Conservation (phyloP, 345 rosid species). For the Passiflora organensis region DNA sequence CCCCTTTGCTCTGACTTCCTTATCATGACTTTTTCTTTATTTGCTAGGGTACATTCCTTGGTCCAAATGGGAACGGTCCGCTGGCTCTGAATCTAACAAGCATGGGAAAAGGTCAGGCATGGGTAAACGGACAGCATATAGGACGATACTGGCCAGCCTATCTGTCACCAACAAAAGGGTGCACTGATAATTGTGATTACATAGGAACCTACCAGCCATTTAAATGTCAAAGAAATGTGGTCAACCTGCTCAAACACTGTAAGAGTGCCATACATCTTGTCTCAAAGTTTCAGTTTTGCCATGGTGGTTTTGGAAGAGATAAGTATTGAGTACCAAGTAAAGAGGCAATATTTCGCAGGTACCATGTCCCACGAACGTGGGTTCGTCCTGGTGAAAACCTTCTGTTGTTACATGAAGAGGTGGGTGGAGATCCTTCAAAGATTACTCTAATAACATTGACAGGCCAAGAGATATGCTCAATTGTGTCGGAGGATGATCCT, state of each 20-base stretch:
- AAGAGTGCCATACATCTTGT: constrained; percentile 13
- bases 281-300: background rate
- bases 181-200: constrained; percentile 46
- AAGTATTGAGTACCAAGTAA: too few species aligned
- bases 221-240: constrained; percentile 56
- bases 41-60: constrained; percentile 30
- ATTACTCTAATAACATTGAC: constrained; percentile 38
- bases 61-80: constrained; percentile 50
- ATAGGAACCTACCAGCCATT: constrained; percentile 42
- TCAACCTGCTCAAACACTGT: constrained; percentile 58
- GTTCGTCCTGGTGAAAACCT: constrained; percentile 45
- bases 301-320: too few species aligned
- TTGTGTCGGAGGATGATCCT: constrained; percentile 49
- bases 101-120: constrained; percentile 72
- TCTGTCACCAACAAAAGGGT: constrained; percentile 42
- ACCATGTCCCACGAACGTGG: constrained; percentile 58
- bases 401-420: constrained; percentile 55
- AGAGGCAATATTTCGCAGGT: constrained; percentile 31
- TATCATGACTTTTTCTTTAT: background rate
- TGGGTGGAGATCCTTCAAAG: constrained; percentile 54
- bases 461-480: constrained; percentile 47
- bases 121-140: constrained; percentile 55
- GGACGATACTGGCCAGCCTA: constrained; percentile 61
- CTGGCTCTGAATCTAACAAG: constrained; percentile 47
- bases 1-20: background rate